These are phyloP conservation scores for Neonectria ditissima DNA, from an alignment of 2,329 filamentous ascomycete species.

Conservation along the genomic window DNA sequence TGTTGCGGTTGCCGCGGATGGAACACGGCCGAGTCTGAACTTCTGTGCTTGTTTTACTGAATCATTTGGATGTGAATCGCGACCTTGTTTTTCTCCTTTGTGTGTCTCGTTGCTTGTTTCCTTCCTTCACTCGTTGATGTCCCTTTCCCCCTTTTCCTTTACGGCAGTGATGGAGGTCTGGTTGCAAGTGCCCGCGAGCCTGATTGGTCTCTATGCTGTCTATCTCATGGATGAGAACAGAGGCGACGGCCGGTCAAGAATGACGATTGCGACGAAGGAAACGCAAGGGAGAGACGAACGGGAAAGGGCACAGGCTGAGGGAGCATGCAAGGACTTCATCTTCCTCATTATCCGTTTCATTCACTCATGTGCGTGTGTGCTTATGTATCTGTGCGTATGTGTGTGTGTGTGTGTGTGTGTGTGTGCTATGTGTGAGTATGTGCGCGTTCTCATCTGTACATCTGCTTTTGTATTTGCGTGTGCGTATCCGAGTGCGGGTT, in stretches of 20 bases:
- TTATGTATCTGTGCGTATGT: not conserved
- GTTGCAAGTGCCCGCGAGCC: slow-evolving; percentile 11
- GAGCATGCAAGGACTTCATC: slow-evolving; percentile 23
- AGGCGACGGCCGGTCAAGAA: slow-evolving; percentile 10
- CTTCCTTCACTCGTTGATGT: slow-evolving; percentile 15
- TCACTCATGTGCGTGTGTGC: slow-evolving; percentile 18
- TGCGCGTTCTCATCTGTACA: slow-evolving; percentile 5
- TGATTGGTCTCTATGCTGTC: slow-evolving; percentile 11
- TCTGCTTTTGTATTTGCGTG: not conserved
- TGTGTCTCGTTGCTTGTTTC: slow-evolving; percentile 11
- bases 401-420: slow-evolving; percentile 22
- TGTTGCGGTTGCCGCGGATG: slow-evolving; percentile 41
- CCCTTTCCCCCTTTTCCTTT: slow-evolving; percentile 3
- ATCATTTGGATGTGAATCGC: slow-evolving; percentile 34
- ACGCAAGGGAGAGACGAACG: slow-evolving; percentile 1
- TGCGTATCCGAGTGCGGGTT: slow-evolving; percentile 17
- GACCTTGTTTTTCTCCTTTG: slow-evolving; percentile 18
- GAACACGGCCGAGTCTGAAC: slow-evolving; percentile 35
- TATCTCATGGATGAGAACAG: slow-evolving; percentile 5
- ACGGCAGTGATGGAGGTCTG: slow-evolving; percentile 8
- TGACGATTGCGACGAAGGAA: slow-evolving; percentile 11
- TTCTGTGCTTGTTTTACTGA: slow-evolving; percentile 31
- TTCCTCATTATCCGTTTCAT: slow-evolving; percentile 19
- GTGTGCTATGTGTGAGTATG: slow-evolving; percentile 18
- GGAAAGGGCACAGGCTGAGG: slow-evolving; percentile 6